phyloP scores from a whole-genome alignment of 306 rosid genomes.

The Mimosa bimucronata region DNA sequence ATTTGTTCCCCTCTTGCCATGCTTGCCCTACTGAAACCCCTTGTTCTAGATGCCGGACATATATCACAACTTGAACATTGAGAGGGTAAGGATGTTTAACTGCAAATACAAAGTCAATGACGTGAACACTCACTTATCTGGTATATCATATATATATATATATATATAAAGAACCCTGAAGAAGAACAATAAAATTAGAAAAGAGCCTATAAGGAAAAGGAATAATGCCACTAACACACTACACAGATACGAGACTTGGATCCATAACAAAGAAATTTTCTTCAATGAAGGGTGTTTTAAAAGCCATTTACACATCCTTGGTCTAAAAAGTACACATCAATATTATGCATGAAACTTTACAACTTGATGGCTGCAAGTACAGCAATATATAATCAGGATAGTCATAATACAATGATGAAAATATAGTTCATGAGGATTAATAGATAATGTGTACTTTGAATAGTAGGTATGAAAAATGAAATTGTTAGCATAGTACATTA shows the following conservation, averaged over 20 bases:
- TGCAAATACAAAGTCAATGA: slow-evolving; percentile 41
- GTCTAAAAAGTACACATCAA: neutral
- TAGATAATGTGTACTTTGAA: slow-evolving; percentile 18
- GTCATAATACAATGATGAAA: slow-evolving; percentile 11
- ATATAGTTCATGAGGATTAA: slow-evolving; percentile 16
- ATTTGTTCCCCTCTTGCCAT: slow-evolving; percentile 88
- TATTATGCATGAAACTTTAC: slow-evolving; percentile 1
- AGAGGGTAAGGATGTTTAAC: slow-evolving; percentile 80
- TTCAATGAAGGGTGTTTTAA: neutral
- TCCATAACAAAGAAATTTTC: slow-evolving; percentile 4
- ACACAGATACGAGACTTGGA: neutral
- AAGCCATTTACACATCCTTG: neutral
- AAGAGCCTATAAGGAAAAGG: neutral
- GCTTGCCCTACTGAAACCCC: slow-evolving; percentile 84
- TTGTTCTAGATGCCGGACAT: slow-evolving; percentile 71
- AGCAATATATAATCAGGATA: slow-evolving; percentile 1
- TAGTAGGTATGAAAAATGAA: slow-evolving; percentile 1
- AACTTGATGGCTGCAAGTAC: slow-evolving; percentile 11
- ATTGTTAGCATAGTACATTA: slow-evolving; percentile 2
- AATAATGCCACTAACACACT: neutral
- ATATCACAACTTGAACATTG: slow-evolving; percentile 73
- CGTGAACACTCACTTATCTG: slow-evolving; percentile 21
- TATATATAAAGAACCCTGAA: slow-evolving; percentile 5
- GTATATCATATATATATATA: neutral
- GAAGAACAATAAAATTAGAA: slow-evolving; percentile 8